Percentiles rank a stretch among this genome's conserved stretches.
Evolutionary conservation across 1,284 basidiomycete species (phyloP).

Genomic region (Ustilago esculenta): DNA sequence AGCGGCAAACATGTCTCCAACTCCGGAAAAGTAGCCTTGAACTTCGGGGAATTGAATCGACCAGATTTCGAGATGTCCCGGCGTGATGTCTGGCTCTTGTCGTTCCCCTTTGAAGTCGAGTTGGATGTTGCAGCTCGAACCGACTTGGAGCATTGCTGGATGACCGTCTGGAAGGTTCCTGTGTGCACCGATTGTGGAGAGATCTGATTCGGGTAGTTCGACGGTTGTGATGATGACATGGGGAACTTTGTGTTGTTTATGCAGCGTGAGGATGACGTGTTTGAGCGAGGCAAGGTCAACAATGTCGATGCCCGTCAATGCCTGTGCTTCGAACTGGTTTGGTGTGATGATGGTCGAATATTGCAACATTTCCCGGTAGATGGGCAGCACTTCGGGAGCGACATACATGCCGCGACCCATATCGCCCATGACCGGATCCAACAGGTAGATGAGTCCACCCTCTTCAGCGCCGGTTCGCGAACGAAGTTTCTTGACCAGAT

Average conservation of each 20-base stretch:
- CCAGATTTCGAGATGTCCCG: constrained; percentile 59
- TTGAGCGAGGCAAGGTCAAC: constrained; percentile 76
- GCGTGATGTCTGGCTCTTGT: constrained; percentile 1
- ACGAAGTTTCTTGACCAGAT: constrained; percentile 75
- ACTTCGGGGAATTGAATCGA: constrained; percentile 83
- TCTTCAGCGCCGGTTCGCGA: constrained; percentile 69
- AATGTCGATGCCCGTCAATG: constrained; percentile 69
- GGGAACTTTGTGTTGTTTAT: constrained; percentile 78
- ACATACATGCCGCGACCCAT: constrained; percentile 77
- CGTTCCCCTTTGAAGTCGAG: constrained; percentile 21
- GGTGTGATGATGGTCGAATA: constrained; percentile 91
- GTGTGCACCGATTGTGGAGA: constrained; percentile 43
- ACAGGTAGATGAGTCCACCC: constrained; percentile 76
- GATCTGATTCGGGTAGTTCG: constrained; percentile 58
- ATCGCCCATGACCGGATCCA: constrained; percentile 77
- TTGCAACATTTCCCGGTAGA: constrained; percentile 82
- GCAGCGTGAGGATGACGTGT: constrained; percentile 77
- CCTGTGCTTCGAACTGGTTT: constrained; percentile 97
- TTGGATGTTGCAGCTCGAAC: constrained; percentile 63
- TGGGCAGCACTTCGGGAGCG: constrained; percentile 83
- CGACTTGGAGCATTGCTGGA: constrained; percentile 61
- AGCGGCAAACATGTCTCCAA: constrained; percentile 96
- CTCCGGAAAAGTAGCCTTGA: constrained; percentile 92
- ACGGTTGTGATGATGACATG: constrained; percentile 94
- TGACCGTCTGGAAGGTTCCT: constrained; percentile 34